A percentile compares a stretch with the other conserved stretches of the same genome.
These are phyloP conservation scores for Aspergillus steynii DNA, from an alignment of 495 filamentous ascomycete genomes.

Conservation along the genomic window DNA sequence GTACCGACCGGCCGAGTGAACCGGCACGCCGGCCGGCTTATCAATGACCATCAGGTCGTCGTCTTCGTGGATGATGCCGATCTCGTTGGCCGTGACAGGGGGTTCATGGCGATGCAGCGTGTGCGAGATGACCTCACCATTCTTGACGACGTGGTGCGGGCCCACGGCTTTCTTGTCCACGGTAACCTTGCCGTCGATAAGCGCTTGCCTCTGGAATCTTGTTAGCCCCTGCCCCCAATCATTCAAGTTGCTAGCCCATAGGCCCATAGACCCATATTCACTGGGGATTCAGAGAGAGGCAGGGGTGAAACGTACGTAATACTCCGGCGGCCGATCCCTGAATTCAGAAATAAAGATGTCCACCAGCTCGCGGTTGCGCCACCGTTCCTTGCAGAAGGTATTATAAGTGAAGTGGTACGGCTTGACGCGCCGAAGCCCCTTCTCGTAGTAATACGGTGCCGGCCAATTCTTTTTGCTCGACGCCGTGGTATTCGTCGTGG, in stretches of 20 bases:
- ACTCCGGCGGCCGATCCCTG: conserved; percentile 79
- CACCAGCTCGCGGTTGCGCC: conserved; percentile 72
- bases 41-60: conserved; percentile 92
- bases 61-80: conserved; percentile 85
- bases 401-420: conserved; percentile 91
- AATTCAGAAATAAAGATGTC: conserved; percentile 87
- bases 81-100: conserved; percentile 76
- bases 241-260: too few species aligned
- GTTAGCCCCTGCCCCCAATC: background rate
- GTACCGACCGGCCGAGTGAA: conserved; percentile 93
- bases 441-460: conserved; percentile 69
- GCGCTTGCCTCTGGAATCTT: conserved; percentile 61
- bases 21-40: conserved; percentile 92
- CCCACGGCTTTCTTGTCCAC: conserved; percentile 67
- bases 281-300: too few species aligned
- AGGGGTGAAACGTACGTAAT: conserved; percentile 62
- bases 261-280: too few species aligned
- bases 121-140: conserved; percentile 86
- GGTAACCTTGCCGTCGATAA: conserved; percentile 70
- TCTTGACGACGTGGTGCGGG: conserved; percentile 63
- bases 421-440: conserved; percentile 72
- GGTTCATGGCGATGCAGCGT: conserved; percentile 96
- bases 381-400: conserved; percentile 87
- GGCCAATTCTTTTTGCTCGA: conserved; percentile 3
- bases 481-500: background rate